Evolutionary conservation across 1,284 basidiomycete genomes (phyloP).

Genomic region (Pyrrhoderma noxium): DNA sequence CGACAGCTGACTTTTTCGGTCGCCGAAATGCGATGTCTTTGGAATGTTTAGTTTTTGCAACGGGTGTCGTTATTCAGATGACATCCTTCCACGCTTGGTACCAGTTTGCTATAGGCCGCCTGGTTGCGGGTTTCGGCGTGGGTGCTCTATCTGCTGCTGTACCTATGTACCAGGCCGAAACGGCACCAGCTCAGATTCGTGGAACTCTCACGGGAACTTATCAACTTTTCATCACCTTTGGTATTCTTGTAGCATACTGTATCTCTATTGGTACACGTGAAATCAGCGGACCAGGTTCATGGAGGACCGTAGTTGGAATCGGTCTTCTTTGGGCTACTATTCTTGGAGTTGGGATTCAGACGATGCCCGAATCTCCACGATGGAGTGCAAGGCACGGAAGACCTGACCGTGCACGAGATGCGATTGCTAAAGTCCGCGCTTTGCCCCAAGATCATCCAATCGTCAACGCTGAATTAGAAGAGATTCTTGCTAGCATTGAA

Average conservation of each 20-base stretch:
- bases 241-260: constrained; percentile 64
- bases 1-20: constrained; percentile 60
- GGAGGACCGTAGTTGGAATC: constrained; percentile 64
- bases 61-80: constrained; percentile 67
- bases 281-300: constrained; percentile 43
- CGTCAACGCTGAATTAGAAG: constrained; percentile 43
- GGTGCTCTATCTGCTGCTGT: constrained; percentile 72
- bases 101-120: constrained; percentile 63
- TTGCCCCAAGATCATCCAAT: constrained; percentile 37
- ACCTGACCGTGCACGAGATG: constrained; percentile 43
- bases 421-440: constrained; percentile 54
- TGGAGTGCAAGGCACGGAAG: constrained; percentile 53
- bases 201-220: constrained; percentile 68
- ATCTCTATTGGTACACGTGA: constrained; percentile 52
- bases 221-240: constrained; percentile 71
- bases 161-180: constrained; percentile 75
- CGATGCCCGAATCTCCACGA: constrained; percentile 73
- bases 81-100: constrained; percentile 44
- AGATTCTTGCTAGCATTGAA: constrained; percentile 43
- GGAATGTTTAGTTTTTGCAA: constrained; percentile 58
- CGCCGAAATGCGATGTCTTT: constrained; percentile 63
- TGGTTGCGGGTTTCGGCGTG: constrained; percentile 61
- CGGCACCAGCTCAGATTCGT: constrained; percentile 70
- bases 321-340: constrained; percentile 66
- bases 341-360: constrained; percentile 59